phyloP scores from a whole-genome alignment of 2,329 filamentous ascomycete species.

The Phialemoniopsis sp. region DNA sequence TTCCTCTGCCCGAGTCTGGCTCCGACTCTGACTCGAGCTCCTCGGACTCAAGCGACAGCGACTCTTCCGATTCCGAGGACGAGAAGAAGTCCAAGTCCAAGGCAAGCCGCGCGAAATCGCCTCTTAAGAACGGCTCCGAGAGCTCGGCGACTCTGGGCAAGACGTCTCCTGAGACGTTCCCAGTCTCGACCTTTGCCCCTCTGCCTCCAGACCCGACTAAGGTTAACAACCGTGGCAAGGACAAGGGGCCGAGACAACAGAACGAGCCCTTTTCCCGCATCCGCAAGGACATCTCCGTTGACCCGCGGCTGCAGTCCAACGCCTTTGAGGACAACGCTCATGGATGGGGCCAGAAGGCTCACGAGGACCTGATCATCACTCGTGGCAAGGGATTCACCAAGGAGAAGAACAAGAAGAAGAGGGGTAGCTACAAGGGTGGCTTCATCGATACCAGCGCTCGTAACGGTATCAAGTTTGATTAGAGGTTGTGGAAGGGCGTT shows the following conservation, averaged over 20 bases:
- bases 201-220: conserved; percentile 47
- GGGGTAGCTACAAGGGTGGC: conserved; percentile 86
- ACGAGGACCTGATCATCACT: conserved; percentile 83
- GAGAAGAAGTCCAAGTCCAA: conserved; percentile 16
- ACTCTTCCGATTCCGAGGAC: conserved; percentile 2
- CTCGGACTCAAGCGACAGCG: conserved; percentile 4
- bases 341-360: conserved; percentile 84
- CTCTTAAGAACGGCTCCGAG: conserved; percentile 25
- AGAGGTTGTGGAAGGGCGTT: conserved; percentile 42
- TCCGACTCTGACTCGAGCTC: conserved; percentile 21
- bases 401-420: conserved; percentile 99
- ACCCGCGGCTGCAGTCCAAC: conserved; percentile 71
- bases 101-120: conserved; percentile 3
- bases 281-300: conserved; percentile 63
- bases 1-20: conserved; percentile 24
- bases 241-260: conserved; percentile 40
- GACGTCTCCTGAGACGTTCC: conserved; percentile 43
- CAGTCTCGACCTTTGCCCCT: conserved; percentile 35
- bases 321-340: conserved; percentile 65
- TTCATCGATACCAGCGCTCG: conserved; percentile 76
- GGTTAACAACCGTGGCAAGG: conserved; percentile 37
- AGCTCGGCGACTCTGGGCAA: conserved; percentile 45
- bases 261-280: conserved; percentile 76
- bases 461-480: conserved; percentile 92
- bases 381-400: conserved; percentile 98